phyloP scores from a whole-genome alignment of 140 eudicot genomes.

The Anethum foeniculum region DNA sequence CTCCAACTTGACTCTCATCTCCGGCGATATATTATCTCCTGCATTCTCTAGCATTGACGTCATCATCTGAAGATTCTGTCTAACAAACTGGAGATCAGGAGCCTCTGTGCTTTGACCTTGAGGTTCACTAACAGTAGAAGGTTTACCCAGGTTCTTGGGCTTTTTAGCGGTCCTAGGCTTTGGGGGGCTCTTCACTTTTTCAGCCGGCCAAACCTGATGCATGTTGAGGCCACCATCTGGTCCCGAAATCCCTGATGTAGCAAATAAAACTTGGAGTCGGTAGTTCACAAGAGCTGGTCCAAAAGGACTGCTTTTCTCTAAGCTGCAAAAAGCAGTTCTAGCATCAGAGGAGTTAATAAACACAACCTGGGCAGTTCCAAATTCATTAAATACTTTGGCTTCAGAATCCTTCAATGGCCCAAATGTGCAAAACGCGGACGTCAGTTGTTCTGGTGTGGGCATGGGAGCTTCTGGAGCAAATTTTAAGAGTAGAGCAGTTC shows the following conservation, averaged over 20 bases:
- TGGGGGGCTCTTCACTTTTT: slow-evolving; percentile 9
- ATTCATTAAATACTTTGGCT: slow-evolving; percentile 21
- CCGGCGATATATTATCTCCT: slow-evolving; percentile 51
- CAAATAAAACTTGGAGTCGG: slow-evolving; percentile 31
- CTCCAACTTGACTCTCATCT: slow-evolving; percentile 71
- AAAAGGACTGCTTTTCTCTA: slow-evolving; percentile 47
- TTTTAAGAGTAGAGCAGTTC: slow-evolving; percentile 40
- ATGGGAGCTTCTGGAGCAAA: slow-evolving; percentile 35
- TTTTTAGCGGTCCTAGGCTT: slow-evolving; percentile 3
- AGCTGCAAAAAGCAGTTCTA: slow-evolving; percentile 33
- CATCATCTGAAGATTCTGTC: slow-evolving; percentile 77
- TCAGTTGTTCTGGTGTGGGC: slow-evolving; percentile 41
- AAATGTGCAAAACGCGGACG: slow-evolving; percentile 31
- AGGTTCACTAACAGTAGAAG: slow-evolving; percentile 16
- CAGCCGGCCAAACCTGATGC: slow-evolving; percentile 8
- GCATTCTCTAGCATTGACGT: slow-evolving; percentile 69
- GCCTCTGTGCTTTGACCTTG: slow-evolving; percentile 31
- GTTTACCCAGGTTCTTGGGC: slow-evolving; percentile 19
- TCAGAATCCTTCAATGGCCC: slow-evolving; percentile 46
- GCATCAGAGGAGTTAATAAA: slow-evolving; percentile 31
- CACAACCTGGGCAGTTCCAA: slow-evolving; percentile 35
- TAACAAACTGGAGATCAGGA: slow-evolving; percentile 40
- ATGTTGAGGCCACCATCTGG: not conserved
- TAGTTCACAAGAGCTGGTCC: slow-evolving; percentile 40
- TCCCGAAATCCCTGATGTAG: slow-evolving; percentile 17